phyloP scores from a whole-genome alignment of 768 basidiomycete genomes.

The Polyporus arcularius region DNA sequence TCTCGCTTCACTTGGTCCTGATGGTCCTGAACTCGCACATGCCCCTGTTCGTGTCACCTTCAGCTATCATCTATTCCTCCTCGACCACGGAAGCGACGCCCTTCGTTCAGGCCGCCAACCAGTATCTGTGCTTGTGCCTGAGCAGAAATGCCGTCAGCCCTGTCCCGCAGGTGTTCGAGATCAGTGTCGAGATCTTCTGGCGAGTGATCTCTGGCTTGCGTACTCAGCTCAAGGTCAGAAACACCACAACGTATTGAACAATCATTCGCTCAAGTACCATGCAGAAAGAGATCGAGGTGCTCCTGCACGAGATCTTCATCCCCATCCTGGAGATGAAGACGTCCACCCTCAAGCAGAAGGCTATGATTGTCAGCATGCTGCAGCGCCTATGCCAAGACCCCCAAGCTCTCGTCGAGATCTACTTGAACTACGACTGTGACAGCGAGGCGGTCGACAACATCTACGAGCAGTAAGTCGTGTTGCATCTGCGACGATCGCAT shows the following conservation, averaged over 20 bases:
- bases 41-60: constrained; percentile 84
- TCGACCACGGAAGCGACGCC: constrained; percentile 85
- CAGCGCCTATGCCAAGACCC: constrained; percentile 91
- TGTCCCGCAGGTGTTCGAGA: constrained; percentile 95
- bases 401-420: constrained; percentile 96
- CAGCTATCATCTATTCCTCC: constrained; percentile 89
- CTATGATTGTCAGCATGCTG: constrained; percentile 86
- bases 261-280: constrained; percentile 3
- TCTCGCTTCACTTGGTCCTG: constrained; percentile 92
- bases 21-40: constrained; percentile 92
- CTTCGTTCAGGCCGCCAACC: constrained; percentile 92
- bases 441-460: constrained; percentile 94
- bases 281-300: constrained; percentile 98
- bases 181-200: constrained; percentile 99
- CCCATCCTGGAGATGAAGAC: constrained; percentile 98
- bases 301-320: constrained; percentile 98
- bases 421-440: constrained; percentile 99
- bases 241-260: not conserved
- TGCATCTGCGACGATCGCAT: constrained; percentile 6
- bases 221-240: constrained; percentile 87
- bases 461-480: constrained; percentile 81
- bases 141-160: constrained; percentile 95
- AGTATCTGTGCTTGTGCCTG: constrained; percentile 90
- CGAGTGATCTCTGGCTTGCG: constrained; percentile 91
- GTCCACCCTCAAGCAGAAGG: constrained; percentile 93